phyloP scores from a whole-genome alignment of 129 eudicot species.

The Ambrosia trifida region DNA sequence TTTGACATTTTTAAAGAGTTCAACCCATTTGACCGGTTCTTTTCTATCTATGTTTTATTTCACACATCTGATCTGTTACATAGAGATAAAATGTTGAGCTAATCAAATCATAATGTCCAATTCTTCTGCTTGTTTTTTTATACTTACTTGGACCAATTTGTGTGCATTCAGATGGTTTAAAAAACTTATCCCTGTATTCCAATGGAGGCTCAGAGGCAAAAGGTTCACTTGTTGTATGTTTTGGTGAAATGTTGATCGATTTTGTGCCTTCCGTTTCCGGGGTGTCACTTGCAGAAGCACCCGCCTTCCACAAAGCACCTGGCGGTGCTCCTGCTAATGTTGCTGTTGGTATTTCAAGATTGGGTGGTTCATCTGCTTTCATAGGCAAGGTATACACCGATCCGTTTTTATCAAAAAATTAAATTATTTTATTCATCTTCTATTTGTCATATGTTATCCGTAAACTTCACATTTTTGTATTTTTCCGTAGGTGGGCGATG shows the following conservation, averaged over 20 bases:
- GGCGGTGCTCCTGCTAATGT: conserved; percentile 99
- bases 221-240: conserved; percentile 46
- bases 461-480: neutral
- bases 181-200: conserved; percentile 29
- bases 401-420: neutral
- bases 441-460: neutral
- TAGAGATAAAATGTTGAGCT: conserved; percentile 5
- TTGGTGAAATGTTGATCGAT: conserved; percentile 90
- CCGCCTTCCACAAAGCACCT: conserved; percentile 78
- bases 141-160: neutral
- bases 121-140: conserved; percentile 7
- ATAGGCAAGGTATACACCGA: conserved; percentile 64
- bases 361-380: conserved; percentile 92
- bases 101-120: neutral
- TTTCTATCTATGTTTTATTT: neutral
- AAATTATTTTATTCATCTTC: neutral
- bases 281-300: conserved; percentile 90
- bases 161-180: conserved; percentile 24
- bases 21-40: neutral
- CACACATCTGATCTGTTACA: neutral
- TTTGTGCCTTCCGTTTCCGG: conserved; percentile 80
- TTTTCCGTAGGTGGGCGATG: conserved; percentile 52
- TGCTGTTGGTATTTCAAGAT: conserved; percentile 74
- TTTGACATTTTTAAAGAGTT: neutral
- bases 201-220: conserved; percentile 24